Evolutionary conservation across 768 basidiomycete genomes (phyloP), one percentile per base, ranked within the genome.

Genomic region (Russula olivacea): DNA sequence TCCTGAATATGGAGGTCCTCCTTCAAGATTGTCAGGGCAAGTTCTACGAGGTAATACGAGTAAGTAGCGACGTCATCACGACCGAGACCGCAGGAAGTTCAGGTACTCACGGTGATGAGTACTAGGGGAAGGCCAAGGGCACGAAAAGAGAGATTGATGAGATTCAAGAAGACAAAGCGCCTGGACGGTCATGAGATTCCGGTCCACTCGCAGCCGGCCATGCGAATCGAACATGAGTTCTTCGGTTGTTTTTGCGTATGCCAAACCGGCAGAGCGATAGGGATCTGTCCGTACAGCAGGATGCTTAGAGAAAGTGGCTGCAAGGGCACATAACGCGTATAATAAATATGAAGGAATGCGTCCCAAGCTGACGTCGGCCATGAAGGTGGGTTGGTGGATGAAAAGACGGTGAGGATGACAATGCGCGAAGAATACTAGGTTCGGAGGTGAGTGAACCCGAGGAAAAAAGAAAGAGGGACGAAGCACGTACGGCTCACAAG

Each of bases 331-430:
- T 8, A 93, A 77, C 0, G 89, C 85, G 52, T 87, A 81, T 19
- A 92, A 76, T 30, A 93, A 83, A 70, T 89, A 82, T 36, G 78
- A 74, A 45, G 91, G 90, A 36, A 93, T 80, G 61, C 80, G 79
- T 66, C 85, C 84, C 64, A 83, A 82, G 60, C 82, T 81, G 9
- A 93, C 81, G 36, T 81, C 78, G 2, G 83, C 78, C 25, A 85
- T 78, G 68, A 93, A 93, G 9, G 86, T 84, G 23, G 91, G 86
- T 57, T 88, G 88, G 74, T 93, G 91, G 51, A 93, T 81, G 64
- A 91, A 79, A 68, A 85, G 80, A 41, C 87, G 83, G 64, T 85
- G 83, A 25, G 90, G 90, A 70, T 91, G 88, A 67, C 86, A 87
- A 71, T 88, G 88, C 28, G 90, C 80, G 72, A 92, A 91, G 73